Conservation (phyloP, 2,329 filamentous ascomycete species). For the Penicillium sp. region DNA sequence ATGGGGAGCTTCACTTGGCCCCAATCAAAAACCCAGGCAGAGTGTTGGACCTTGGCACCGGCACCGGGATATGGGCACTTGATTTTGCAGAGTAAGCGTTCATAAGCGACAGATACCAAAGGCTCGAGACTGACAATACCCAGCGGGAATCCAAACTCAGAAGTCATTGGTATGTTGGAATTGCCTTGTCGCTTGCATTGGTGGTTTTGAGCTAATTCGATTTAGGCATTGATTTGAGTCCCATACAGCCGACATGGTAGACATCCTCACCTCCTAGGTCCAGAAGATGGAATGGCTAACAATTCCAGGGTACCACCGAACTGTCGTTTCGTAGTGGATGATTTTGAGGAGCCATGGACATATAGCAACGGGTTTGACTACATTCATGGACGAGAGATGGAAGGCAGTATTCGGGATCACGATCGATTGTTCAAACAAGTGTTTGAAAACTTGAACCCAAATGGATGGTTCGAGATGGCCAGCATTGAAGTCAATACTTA, state of each 20-base stretch:
- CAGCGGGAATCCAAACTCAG: conserved; percentile 32
- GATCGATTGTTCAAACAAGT: conserved; percentile 32
- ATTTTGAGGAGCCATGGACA: conserved; percentile 36
- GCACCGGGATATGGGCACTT: conserved; percentile 44
- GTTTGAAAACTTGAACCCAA: conserved; percentile 29
- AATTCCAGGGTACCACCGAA: conserved; percentile 36
- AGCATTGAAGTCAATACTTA: conserved; percentile 92
- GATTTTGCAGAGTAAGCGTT: conserved; percentile 40
- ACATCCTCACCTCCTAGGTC: neutral
- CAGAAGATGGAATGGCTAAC: conserved; percentile 3
- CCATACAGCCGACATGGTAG: conserved; percentile 38
- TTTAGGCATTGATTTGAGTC: conserved; percentile 36
- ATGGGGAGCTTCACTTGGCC: conserved; percentile 32
- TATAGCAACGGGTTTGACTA: conserved; percentile 36
- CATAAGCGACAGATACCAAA: neutral
- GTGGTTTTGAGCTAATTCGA: neutral
- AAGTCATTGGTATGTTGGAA: conserved; percentile 34
- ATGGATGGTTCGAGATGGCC: conserved; percentile 46
- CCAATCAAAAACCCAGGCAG: conserved; percentile 31
- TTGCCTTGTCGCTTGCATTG: neutral
- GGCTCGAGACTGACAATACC: conserved; percentile 1
- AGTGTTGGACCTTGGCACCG: conserved; percentile 42
- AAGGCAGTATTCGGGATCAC: conserved; percentile 34
- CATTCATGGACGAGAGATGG: conserved; percentile 37
- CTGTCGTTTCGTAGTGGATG: conserved; percentile 39